These are phyloP conservation scores for Mesembryanthemum crystallinum DNA, from an alignment of 148 eudicot genomes.

Conservation along the genomic window DNA sequence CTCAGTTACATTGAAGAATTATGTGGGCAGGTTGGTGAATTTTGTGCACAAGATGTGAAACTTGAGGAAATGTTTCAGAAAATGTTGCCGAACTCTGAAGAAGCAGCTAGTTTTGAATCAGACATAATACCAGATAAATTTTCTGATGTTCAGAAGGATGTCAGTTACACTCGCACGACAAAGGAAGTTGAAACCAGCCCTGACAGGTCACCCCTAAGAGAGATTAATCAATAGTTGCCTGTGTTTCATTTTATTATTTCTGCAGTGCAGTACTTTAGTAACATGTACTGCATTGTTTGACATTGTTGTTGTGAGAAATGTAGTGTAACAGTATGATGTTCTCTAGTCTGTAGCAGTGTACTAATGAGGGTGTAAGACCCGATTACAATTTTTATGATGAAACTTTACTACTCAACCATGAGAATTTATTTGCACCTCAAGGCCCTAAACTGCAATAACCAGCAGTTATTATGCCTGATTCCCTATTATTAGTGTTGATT, in stretches of 20 bases:
- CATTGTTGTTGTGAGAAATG: constrained; percentile 10
- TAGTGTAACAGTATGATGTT: constrained; percentile 5
- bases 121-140: constrained; percentile 1
- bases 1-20: constrained; percentile 37
- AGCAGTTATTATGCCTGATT: too few species aligned
- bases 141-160: constrained; percentile 8
- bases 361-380: not conserved
- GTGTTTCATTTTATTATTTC: not conserved
- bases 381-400: not conserved
- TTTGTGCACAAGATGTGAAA: constrained; percentile 39
- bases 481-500: too few species aligned
- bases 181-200: constrained; percentile 31
- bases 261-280: constrained; percentile 8
- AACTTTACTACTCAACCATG: not conserved
- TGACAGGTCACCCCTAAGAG: constrained; percentile 47
- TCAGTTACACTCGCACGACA: constrained; percentile 1
- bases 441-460: too few species aligned
- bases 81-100: constrained; percentile 27
- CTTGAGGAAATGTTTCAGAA: constrained; percentile 41
- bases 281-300: constrained; percentile 7
- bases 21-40: constrained; percentile 30
- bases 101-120: constrained; percentile 13
- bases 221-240: constrained; percentile 37
- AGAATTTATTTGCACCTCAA: not conserved
- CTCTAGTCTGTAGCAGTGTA: constrained; percentile 14